Percentiles rank a stretch among this genome's conserved stretches.
These are phyloP conservation scores for Pholiota molesta DNA, from an alignment of 768 basidiomycete species.

Conservation along the genomic window DNA sequence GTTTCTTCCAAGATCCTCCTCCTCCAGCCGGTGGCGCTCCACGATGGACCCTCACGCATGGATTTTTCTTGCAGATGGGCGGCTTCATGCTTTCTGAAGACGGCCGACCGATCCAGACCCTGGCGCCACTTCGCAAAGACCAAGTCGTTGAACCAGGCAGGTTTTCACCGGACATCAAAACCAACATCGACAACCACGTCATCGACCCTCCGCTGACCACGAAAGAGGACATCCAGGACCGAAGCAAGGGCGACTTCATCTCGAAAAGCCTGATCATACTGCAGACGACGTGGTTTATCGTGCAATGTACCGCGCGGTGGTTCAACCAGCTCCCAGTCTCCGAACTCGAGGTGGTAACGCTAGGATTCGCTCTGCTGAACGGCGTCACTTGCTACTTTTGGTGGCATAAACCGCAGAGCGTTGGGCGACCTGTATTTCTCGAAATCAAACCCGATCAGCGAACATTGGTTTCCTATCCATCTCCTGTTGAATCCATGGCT, in stretches of 20 bases:
- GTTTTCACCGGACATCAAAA: background rate
- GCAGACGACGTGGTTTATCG: conserved; percentile 39
- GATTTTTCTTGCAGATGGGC: conserved; percentile 24
- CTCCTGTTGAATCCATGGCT: background rate
- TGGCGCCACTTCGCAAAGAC: too few relatives aligned
- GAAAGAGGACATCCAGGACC: conserved; percentile 24
- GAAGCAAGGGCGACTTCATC: conserved; percentile 35
- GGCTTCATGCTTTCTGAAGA: conserved; percentile 27
- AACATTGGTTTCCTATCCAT: background rate
- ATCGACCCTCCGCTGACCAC: conserved; percentile 22
- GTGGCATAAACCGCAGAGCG: conserved; percentile 43
- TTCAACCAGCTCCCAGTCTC: conserved; percentile 30
- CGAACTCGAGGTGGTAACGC: conserved; percentile 37
- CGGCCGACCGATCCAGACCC: background rate
- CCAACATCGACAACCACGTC: conserved; percentile 10
- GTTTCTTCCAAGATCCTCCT: too few relatives aligned
- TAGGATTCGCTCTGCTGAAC: conserved; percentile 35
- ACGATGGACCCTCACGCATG: conserved; percentile 12
- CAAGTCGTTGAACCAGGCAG: conserved; percentile 4
- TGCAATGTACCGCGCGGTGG: conserved; percentile 30
- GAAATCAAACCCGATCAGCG: background rate
- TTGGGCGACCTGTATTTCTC: conserved; percentile 14
- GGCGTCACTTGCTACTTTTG: conserved; percentile 33
- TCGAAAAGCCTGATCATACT: conserved; percentile 35
- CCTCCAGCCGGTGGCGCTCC: too few relatives aligned